A percentile compares a stretch with the other conserved stretches of the same genome.
phyloP scores from a whole-genome alignment of 148 eudicot species.

The Mesembryanthemum crystallinum region DNA sequence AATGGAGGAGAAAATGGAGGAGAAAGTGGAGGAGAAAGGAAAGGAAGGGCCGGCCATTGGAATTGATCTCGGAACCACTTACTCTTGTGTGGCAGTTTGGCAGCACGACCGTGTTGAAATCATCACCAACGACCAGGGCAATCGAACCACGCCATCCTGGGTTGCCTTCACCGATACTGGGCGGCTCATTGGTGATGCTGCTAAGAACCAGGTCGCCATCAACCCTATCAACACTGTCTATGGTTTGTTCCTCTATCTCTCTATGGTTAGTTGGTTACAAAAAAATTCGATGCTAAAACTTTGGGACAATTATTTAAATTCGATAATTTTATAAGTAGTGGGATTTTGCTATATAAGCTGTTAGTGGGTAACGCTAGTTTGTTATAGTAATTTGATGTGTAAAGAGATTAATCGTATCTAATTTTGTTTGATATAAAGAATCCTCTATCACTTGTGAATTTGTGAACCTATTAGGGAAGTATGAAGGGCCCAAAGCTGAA shows the following conservation, averaged over 20 bases:
- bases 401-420: no score
- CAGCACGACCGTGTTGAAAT: constrained; percentile 17
- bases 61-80: constrained; percentile 21
- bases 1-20: not conserved
- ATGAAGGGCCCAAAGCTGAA: no score
- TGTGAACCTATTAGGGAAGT: no score
- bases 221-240: constrained; percentile 22
- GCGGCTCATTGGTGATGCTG: constrained; percentile 24
- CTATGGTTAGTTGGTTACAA: not conserved
- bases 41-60: constrained; percentile 8
- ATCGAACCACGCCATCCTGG: constrained; percentile 20
- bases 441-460: no score
- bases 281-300: no score
- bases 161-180: constrained; percentile 17
- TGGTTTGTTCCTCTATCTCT: constrained; percentile 3
- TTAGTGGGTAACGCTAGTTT: no score
- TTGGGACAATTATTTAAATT: no score
- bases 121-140: constrained; percentile 21
- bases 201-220: constrained; percentile 6
- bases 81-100: constrained; percentile 20
- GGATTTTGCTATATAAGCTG: no score
- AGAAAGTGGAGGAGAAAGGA: not conserved
- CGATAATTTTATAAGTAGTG: not conserved
- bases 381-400: no score
- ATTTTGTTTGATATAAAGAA: no score